Conservation (phyloP, 805 yeast species). For the Spencermartinsiella europaea region DNA sequence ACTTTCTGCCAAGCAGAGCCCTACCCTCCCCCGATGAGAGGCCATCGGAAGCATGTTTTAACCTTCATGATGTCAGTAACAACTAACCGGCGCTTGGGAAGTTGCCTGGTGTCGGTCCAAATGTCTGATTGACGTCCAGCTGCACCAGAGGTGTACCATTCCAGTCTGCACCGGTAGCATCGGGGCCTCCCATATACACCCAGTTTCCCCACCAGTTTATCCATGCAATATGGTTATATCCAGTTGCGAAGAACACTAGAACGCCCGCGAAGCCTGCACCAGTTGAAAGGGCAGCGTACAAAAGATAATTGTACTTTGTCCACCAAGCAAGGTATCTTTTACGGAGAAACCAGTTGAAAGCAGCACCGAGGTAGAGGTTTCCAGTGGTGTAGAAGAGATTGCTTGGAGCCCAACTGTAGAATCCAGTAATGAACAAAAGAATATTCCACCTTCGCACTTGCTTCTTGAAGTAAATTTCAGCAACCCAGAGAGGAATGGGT, state of each 20-base stretch:
- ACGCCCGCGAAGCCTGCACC: constrained; percentile 48
- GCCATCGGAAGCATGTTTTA: no score
- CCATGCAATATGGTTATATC: constrained; percentile 26
- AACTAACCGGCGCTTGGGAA: constrained; percentile 8
- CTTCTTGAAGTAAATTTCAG: constrained; percentile 2
- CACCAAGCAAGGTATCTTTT: constrained; percentile 44
- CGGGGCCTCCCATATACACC: constrained; percentile 22
- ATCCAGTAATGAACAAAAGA: constrained; percentile 5
- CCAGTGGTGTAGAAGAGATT: constrained; percentile 41
- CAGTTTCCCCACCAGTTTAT: constrained; percentile 47
- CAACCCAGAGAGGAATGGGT: no score
- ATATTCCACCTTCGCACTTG: constrained; percentile 27
- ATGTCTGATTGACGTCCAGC: constrained; percentile 1
- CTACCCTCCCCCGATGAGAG: no score
- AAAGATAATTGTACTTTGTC: constrained; percentile 49
- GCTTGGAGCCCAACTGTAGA: constrained; percentile 33
- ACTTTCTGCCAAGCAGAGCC: no score
- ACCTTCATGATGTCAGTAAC: no score
- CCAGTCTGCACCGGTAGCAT: constrained; percentile 13
- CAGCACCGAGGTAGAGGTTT: constrained; percentile 37
- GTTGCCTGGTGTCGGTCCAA: constrained; percentile 16
- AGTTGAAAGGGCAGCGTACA: constrained; percentile 44
- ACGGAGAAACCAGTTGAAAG: constrained; percentile 42
- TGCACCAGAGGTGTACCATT: neutral
- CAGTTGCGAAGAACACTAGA: constrained; percentile 40